These are phyloP conservation scores for Malus hybrid DNA, from an alignment of 331 rosid species.

Conservation along the genomic window DNA sequence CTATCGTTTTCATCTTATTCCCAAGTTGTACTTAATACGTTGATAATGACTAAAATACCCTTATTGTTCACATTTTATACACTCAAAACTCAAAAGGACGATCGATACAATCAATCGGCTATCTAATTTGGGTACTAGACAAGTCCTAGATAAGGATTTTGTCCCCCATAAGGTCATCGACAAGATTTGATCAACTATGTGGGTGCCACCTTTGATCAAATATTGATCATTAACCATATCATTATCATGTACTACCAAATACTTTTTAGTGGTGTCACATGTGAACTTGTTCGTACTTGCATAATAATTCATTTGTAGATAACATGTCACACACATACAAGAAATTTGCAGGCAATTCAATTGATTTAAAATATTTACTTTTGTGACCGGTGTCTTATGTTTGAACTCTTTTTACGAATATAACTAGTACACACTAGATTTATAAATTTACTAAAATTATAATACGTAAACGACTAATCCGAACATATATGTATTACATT, in stretches of 20 bases:
- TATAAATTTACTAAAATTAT: too few relatives aligned
- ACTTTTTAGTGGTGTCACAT: background rate
- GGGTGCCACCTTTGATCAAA: background rate
- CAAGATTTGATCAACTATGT: background rate
- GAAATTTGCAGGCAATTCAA: too few relatives aligned
- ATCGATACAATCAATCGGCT: too few relatives aligned
- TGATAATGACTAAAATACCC: background rate
- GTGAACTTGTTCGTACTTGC: background rate
- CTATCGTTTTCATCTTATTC: background rate
- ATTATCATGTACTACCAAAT: background rate
- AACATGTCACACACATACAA: too few relatives aligned
- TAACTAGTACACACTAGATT: too few relatives aligned
- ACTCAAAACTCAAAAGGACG: background rate
- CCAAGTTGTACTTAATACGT: background rate
- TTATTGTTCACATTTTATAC: background rate
- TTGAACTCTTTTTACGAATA: too few relatives aligned
- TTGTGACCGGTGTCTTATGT: too few relatives aligned
- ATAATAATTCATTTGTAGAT: too few relatives aligned
- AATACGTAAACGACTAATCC: too few relatives aligned
- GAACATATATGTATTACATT: too few relatives aligned
- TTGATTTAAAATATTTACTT: too few relatives aligned
- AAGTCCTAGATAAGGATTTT: background rate
- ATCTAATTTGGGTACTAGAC: background rate
- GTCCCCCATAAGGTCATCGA: background rate
- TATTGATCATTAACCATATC: background rate